Conservation (phyloP, 345 rosid species). For the Eucalyptus tenuipes region DNA sequence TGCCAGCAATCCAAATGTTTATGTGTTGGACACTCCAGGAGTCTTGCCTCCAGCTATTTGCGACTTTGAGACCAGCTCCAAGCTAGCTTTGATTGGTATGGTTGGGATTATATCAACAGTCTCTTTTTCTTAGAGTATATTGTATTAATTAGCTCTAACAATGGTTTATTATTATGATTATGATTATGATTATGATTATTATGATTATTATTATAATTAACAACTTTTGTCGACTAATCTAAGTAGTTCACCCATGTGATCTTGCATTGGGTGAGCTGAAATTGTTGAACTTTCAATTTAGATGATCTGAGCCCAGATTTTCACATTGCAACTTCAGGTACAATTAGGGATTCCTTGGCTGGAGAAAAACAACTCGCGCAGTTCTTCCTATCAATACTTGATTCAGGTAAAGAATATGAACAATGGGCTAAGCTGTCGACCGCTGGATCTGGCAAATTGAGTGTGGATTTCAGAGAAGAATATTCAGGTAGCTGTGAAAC, state of each 20-base stretch:
- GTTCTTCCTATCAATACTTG: conserved; percentile 50
- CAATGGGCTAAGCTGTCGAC: conserved; percentile 46
- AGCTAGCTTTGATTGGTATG: conserved; percentile 74
- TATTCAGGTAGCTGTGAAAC: background rate
- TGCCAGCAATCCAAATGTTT: conserved; percentile 74
- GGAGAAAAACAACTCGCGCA: conserved; percentile 45
- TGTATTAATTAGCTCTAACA: background rate
- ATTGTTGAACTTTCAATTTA: background rate
- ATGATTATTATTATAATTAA: too few relatives aligned
- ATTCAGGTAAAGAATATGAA: conserved; percentile 42
- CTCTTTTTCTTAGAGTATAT: background rate
- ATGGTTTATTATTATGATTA: too few relatives aligned
- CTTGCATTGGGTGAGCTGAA: background rate
- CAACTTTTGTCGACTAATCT: background rate
- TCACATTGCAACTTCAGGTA: conserved; percentile 34
- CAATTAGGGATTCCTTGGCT: conserved; percentile 32
- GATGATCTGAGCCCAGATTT: background rate
- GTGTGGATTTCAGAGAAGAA: conserved; percentile 4
- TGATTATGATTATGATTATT: too few relatives aligned
- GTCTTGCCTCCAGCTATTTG: conserved; percentile 45
- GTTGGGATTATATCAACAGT: background rate
- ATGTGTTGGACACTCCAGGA: conserved; percentile 79
- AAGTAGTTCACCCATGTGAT: background rate
- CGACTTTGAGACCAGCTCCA: conserved; percentile 52
- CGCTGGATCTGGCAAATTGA: background rate